Evolutionary conservation across 169 alveolate genomes (phyloP).

Genomic region (Babesia ovis): DNA sequence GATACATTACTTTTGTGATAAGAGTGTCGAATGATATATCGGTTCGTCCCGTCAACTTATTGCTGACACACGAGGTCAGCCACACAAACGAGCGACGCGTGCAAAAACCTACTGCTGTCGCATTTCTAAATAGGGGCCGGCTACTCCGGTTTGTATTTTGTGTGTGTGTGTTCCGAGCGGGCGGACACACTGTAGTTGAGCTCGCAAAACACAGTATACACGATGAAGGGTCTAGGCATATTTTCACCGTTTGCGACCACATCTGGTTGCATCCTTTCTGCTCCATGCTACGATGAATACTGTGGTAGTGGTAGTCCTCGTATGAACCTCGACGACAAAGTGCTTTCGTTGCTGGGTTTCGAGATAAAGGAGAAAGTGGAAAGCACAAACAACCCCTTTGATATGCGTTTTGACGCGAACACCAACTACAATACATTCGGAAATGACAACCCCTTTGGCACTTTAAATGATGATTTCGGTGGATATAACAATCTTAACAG

Average conservation of each 20-base stretch:
- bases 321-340: conserved; percentile 2
- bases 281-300: conserved; percentile 53
- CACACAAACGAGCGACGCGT: conserved; percentile 22
- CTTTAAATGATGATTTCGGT: conserved; percentile 27
- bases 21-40: background rate
- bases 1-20: background rate
- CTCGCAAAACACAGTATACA: background rate
- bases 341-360: conserved; percentile 50
- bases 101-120: background rate
- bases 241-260: conserved; percentile 64
- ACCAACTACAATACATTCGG: conserved; percentile 27
- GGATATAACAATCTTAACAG: conserved; percentile 15
- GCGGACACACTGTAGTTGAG: conserved; percentile 5
- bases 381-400: conserved; percentile 23
- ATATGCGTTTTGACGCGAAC: conserved; percentile 27
- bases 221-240: conserved; percentile 64
- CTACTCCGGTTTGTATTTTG: background rate
- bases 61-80: conserved; percentile 15
- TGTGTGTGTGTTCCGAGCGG: conserved; percentile 11
- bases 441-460: conserved; percentile 24
- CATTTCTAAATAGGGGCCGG: conserved; percentile 5
- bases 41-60: too few relatives aligned
- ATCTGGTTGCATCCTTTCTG: conserved; percentile 55
- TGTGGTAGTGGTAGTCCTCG: conserved; percentile 55
- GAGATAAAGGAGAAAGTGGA: conserved; percentile 33